Conservation (phyloP, 1,284 basidiomycete species). For the Ustilago xerochloae region DNA sequence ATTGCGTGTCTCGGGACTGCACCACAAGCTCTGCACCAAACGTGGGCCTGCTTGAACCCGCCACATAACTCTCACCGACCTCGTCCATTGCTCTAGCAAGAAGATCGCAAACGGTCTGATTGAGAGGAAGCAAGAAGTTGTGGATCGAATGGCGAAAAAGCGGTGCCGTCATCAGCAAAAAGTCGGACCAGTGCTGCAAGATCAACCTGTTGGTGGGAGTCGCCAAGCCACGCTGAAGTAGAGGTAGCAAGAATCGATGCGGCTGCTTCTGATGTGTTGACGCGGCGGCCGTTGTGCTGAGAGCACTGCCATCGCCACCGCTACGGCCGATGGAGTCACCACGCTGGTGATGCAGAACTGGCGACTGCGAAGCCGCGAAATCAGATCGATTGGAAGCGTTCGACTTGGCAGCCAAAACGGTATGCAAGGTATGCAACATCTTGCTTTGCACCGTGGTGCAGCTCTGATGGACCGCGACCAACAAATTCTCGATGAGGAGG, state of each 20-base stretch:
- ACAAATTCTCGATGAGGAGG: slow-evolving; percentile 80
- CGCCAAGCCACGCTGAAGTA: slow-evolving; percentile 83
- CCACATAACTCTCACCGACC: slow-evolving; percentile 67
- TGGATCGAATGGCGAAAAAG: slow-evolving; percentile 80
- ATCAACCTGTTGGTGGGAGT: slow-evolving; percentile 78
- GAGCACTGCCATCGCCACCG: slow-evolving; percentile 1
- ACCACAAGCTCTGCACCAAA: slow-evolving; percentile 43
- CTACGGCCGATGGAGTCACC: slow-evolving; percentile 15
- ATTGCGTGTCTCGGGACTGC: slow-evolving; percentile 21
- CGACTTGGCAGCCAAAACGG: slow-evolving; percentile 70
- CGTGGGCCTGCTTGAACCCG: slow-evolving; percentile 52
- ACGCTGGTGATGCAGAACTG: slow-evolving; percentile 16
- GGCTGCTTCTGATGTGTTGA: slow-evolving; percentile 9
- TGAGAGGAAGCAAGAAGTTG: slow-evolving; percentile 79
- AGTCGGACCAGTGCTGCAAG: slow-evolving; percentile 95
- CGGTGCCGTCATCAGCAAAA: slow-evolving; percentile 87
- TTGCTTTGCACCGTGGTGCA: slow-evolving; percentile 74
- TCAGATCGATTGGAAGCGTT: slow-evolving; percentile 8
- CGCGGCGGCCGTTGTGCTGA: background rate
- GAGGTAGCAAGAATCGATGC: slow-evolving; percentile 77
- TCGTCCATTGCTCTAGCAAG: slow-evolving; percentile 75
- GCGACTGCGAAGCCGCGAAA: slow-evolving; percentile 9
- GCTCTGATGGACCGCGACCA: slow-evolving; percentile 75
- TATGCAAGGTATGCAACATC: slow-evolving; percentile 88
- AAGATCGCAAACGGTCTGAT: slow-evolving; percentile 82